Percentiles rank a stretch among this genome's conserved stretches.
phyloP scores from a whole-genome alignment of 129 eudicot genomes.

The Flaveria linearis region DNA sequence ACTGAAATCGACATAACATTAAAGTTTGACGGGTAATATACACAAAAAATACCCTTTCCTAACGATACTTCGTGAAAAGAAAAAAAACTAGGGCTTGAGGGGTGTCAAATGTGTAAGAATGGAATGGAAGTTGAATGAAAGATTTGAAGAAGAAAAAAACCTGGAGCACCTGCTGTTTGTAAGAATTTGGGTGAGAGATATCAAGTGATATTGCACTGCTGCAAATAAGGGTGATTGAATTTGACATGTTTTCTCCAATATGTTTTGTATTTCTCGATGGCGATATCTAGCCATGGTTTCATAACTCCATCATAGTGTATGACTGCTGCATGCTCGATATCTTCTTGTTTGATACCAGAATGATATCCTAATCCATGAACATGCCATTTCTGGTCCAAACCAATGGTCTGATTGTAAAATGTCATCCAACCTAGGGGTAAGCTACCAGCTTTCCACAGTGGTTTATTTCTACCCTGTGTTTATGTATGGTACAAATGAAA shows the following conservation, averaged over 20 bases:
- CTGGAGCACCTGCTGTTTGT: background rate
- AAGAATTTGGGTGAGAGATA: constrained; percentile 9
- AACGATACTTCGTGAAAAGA: background rate
- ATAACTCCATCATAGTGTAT: constrained; percentile 90
- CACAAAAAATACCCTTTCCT: constrained; percentile 29
- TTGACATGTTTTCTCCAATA: constrained; percentile 76
- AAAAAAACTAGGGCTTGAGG: background rate
- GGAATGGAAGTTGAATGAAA: constrained; percentile 34
- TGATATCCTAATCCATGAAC: constrained; percentile 84
- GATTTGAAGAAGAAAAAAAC: background rate
- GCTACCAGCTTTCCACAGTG: constrained; percentile 74
- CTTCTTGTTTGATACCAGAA: constrained; percentile 51
- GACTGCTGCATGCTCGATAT: constrained; percentile 70
- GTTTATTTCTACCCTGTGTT: constrained; percentile 61
- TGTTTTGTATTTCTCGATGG: constrained; percentile 62
- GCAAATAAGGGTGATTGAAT: constrained; percentile 75
- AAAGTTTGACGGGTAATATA: constrained; percentile 24
- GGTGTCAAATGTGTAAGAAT: constrained; percentile 31
- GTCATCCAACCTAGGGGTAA: constrained; percentile 94
- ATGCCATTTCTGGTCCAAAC: constrained; percentile 75
- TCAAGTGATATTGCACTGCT: constrained; percentile 78
- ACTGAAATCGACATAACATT: background rate
- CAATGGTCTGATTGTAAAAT: constrained; percentile 66
- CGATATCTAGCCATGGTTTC: constrained; percentile 97
- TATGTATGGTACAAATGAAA: constrained; percentile 12